Conservation (phyloP, 2,329 filamentous ascomycete species). For the Fusarium temperatum region DNA sequence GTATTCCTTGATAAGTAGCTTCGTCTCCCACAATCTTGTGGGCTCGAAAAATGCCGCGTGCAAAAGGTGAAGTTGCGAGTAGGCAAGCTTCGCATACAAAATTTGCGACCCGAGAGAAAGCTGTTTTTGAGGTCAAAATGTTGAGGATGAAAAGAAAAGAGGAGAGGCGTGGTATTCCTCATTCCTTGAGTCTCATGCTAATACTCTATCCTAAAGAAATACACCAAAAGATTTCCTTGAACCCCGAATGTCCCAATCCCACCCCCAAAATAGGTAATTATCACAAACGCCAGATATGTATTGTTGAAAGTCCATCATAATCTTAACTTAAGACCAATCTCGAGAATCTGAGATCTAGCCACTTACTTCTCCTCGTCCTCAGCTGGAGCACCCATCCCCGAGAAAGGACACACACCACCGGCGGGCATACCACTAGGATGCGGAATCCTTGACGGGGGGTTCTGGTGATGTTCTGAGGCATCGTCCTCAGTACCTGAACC, state of each 20-base stretch:
- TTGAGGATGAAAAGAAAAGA: background rate
- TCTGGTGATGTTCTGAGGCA: slow-evolving; percentile 27
- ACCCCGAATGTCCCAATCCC: slow-evolving; percentile 10
- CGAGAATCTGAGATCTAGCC: background rate
- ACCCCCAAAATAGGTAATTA: slow-evolving; percentile 17
- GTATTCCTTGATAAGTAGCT: background rate
- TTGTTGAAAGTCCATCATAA: slow-evolving; percentile 5
- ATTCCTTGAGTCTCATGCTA: background rate
- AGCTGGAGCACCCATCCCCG: slow-evolving; percentile 35
- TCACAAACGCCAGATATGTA: slow-evolving; percentile 25
- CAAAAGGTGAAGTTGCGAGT: background rate
- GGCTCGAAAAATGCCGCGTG: background rate
- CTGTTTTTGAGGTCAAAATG: background rate
- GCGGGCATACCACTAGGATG: slow-evolving; percentile 26
- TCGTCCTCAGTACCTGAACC: slow-evolving; percentile 32
- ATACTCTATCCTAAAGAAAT: background rate
- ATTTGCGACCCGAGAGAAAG: background rate
- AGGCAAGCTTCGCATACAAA: background rate
- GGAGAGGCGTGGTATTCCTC: slow-evolving; percentile 2
- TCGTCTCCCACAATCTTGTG: background rate
- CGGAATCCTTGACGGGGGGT: slow-evolving; percentile 16
- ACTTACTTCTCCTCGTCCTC: slow-evolving; percentile 15
- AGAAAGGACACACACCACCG: slow-evolving; percentile 41
- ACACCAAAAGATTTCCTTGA: slow-evolving; percentile 8
- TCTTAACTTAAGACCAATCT: background rate